Evolutionary conservation across 495 filamentous ascomycete genomes (phyloP), one percentile per base, ranked within the genome.

Genomic region (Lasiosphaeriaceae sp.): DNA sequence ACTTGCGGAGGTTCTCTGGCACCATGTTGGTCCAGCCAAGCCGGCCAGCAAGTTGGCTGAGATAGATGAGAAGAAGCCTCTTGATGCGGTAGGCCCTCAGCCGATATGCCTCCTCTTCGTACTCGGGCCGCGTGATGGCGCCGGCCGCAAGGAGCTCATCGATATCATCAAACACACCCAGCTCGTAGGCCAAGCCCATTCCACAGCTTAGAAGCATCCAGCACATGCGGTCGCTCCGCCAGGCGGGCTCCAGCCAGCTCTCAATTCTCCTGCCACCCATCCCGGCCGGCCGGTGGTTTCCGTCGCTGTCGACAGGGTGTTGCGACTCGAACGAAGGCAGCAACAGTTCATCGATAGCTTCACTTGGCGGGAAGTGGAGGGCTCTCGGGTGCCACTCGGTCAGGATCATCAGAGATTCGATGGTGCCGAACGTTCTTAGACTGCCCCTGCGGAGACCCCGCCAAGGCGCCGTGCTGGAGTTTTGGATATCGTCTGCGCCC

Each of bases 381-480:
- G 92, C 90, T 5, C 92, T 81, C 14, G 95, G 95, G 71, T 98
- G 94, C 90, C 94, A 98, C 62, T 98, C 94, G 11, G 92, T 97
- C 47, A 98, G 76, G 26, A 98, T 86, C 76, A 97, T 82, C 22
- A 98, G 72, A 19, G 90, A 92, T 74, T 98, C 95, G 46, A 98
- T 87, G 0, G 94, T 96, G 3, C 94, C 94, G 6, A 98, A 74
- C 1, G 92, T 96, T 39, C 94, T 81, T 39, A 98, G 77, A 56
- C 88, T 87, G 31, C 93, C 91, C 70, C 87, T 90, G 35, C 83
- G 71, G 21, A 81, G 64, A 5, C 74, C 81, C 45, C 80, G 66
- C 80, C 80, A 82, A 1, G 80, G 79, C 16, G 84, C 81, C 3
- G 81, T 83, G 59, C 80, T 81, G 1, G 80, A 84, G 23, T 82